Percentiles rank a stretch among this genome's conserved stretches.
Evolutionary conservation across 176 grass and related monocot genomes (phyloP).

Genomic region (Aechmea fasciata): DNA sequence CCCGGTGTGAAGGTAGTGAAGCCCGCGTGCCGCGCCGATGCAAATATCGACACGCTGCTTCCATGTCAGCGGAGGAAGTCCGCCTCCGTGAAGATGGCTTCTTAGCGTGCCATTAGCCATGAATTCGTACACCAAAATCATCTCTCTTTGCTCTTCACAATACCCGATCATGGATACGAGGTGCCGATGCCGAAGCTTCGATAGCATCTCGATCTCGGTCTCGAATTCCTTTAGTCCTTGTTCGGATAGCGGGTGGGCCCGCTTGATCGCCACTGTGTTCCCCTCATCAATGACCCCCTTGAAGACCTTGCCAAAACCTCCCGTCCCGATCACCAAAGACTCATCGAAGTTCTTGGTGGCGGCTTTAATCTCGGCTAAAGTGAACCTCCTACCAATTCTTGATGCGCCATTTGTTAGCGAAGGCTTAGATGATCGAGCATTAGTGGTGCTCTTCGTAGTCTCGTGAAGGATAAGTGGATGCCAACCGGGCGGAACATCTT

Average conservation of each 20-base stretch:
- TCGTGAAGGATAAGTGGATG: slow-evolving; percentile 80
- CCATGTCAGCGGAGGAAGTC: slow-evolving; percentile 56
- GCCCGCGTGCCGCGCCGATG: slow-evolving; percentile 68
- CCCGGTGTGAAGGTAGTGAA: slow-evolving; percentile 96
- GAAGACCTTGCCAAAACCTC: slow-evolving; percentile 95
- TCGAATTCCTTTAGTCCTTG: slow-evolving; percentile 92
- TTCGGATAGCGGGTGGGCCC: slow-evolving; percentile 59
- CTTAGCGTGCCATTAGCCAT: slow-evolving; percentile 92
- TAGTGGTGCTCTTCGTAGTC: slow-evolving; percentile 75
- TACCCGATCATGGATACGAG: slow-evolving; percentile 93
- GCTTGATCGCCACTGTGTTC: slow-evolving; percentile 65
- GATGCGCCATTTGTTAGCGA: slow-evolving; percentile 32
- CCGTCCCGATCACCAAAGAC: slow-evolving; percentile 60
- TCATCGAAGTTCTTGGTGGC: slow-evolving; percentile 91
- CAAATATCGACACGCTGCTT: slow-evolving; percentile 78
- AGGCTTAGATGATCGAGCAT: slow-evolving; percentile 42
- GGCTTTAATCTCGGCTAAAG: slow-evolving; percentile 56
- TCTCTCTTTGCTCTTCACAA: slow-evolving; percentile 89
- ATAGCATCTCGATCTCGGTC: slow-evolving; percentile 94
- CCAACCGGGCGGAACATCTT: slow-evolving; percentile 66
- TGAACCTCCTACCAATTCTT: slow-evolving; percentile 64
- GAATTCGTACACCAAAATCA: slow-evolving; percentile 94
- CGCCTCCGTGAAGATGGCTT: slow-evolving; percentile 78
- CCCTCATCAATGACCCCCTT: slow-evolving; percentile 60
- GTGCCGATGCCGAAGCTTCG: slow-evolving; percentile 92